Evolutionary conservation across 768 basidiomycete genomes (phyloP).

Genomic region (Tulasnella sp.): DNA sequence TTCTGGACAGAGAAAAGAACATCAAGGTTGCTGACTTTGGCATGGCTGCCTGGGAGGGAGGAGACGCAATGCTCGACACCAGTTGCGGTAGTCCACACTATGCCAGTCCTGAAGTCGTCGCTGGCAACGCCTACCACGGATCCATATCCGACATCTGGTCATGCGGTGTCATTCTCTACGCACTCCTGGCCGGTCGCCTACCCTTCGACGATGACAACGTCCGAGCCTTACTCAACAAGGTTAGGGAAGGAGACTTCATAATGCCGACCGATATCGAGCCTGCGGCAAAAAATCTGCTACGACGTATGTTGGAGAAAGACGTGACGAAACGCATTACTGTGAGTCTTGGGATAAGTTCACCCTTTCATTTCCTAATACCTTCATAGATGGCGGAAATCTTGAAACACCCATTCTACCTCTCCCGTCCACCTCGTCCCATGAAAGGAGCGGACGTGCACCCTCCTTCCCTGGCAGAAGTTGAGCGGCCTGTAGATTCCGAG

Average conservation of each 20-base stretch:
- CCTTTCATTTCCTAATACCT: slow-evolving; percentile 24
- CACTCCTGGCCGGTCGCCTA: slow-evolving; percentile 74
- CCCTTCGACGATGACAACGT: slow-evolving; percentile 91
- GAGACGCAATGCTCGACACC: slow-evolving; percentile 55
- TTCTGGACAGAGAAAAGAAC: slow-evolving; percentile 65
- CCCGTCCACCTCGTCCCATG: slow-evolving; percentile 32
- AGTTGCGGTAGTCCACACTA: slow-evolving; percentile 94
- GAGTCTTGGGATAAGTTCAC: slow-evolving; percentile 8
- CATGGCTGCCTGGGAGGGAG: slow-evolving; percentile 87
- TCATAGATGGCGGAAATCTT: slow-evolving; percentile 71
- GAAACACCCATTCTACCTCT: slow-evolving; percentile 66
- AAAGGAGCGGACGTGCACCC: slow-evolving; percentile 30
- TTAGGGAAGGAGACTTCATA: slow-evolving; percentile 58
- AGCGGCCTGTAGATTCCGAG: slow-evolving; percentile 50
- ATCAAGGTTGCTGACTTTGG: slow-evolving; percentile 96
- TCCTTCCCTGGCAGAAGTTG: slow-evolving; percentile 50
- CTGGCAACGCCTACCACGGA: slow-evolving; percentile 75
- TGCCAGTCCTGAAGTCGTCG: slow-evolving; percentile 84
- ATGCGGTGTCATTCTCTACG: slow-evolving; percentile 86
- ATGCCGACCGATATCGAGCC: slow-evolving; percentile 64
- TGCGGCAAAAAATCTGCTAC: slow-evolving; percentile 65
- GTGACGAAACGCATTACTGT: slow-evolving; percentile 61
- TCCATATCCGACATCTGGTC: slow-evolving; percentile 93
- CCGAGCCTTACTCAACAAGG: slow-evolving; percentile 64
- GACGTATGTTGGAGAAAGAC: slow-evolving; percentile 70